Percentiles rank a stretch among this genome's conserved stretches.
These are phyloP conservation scores for Capsella bursapastoris DNA, from an alignment of 345 rosid species.

Conservation along the genomic window DNA sequence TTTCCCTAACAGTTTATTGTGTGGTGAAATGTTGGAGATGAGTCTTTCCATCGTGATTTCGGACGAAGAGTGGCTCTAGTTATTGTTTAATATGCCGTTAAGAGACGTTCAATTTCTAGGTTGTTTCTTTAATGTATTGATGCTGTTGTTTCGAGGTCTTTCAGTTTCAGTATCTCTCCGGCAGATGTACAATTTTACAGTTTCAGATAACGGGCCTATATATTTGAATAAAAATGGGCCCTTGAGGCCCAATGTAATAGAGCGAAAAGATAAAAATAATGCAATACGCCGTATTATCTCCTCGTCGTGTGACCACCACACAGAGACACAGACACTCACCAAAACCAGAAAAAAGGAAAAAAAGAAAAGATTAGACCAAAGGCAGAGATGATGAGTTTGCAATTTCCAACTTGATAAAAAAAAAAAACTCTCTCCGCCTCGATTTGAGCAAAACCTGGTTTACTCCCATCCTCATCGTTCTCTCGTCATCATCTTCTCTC, in stretches of 20 bases:
- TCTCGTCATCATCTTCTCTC: neutral
- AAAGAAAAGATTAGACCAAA: neutral
- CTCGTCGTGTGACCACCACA: constrained; percentile 16
- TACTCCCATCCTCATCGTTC: neutral
- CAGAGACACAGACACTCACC: neutral
- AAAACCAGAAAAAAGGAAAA: neutral
- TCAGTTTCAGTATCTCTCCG: no score
- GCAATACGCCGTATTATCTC: constrained; percentile 5
- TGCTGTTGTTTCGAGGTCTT: no score
- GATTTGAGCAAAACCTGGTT: constrained; percentile 32
- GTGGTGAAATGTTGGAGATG: neutral
- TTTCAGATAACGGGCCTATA: no score
- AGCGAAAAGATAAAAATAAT: neutral
- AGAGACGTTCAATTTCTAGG: neutral
- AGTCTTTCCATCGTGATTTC: no score
- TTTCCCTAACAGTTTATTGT: neutral
- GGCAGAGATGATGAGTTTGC: neutral
- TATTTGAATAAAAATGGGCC: no score
- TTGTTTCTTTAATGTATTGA: no score
- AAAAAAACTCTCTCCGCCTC: constrained; percentile 21
- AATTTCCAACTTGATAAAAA: neutral
- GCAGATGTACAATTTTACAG: no score
- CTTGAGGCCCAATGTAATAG: neutral
- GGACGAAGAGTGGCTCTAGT: no score
- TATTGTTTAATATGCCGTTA: neutral